Percentiles rank a stretch among this genome's conserved stretches.
These are phyloP conservation scores for Trichothecium roseum DNA, from an alignment of 2,329 filamentous ascomycete species.

Conservation along the genomic window DNA sequence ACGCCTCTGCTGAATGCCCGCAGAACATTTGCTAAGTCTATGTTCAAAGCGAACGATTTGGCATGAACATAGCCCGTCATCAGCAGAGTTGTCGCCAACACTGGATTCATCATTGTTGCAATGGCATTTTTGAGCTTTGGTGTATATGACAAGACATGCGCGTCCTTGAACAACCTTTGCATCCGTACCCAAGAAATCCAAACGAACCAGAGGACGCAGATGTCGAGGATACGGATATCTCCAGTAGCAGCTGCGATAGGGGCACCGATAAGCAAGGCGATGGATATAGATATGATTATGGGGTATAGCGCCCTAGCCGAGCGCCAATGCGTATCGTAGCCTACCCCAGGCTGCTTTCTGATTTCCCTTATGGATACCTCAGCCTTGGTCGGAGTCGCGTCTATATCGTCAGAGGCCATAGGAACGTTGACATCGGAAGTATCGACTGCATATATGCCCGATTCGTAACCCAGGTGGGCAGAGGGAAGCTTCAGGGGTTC, in stretches of 20 bases:
- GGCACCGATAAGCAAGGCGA: slow-evolving; percentile 25
- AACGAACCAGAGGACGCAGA: slow-evolving; percentile 33
- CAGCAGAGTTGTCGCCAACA: slow-evolving; percentile 33
- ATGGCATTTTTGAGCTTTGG: slow-evolving; percentile 17
- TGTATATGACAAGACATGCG: background rate
- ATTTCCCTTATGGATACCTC: too few relatives aligned
- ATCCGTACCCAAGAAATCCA: slow-evolving; percentile 33
- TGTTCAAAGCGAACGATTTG: slow-evolving; percentile 21
- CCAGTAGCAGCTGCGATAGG: slow-evolving; percentile 23
- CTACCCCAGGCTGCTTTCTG: too few relatives aligned
- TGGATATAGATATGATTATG: slow-evolving; percentile 18
- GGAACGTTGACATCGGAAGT: too few relatives aligned
- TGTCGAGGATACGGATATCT: slow-evolving; percentile 32
- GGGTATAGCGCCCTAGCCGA: slow-evolving; percentile 11
- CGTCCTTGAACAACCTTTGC: slow-evolving; percentile 24
- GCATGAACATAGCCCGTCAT: slow-evolving; percentile 31
- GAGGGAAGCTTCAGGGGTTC: too few relatives aligned
- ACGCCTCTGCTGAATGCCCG: slow-evolving; percentile 21
- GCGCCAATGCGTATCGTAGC: background rate
- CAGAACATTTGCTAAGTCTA: slow-evolving; percentile 18
- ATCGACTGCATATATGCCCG: too few relatives aligned
- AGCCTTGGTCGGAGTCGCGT: too few relatives aligned
- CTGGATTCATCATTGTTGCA: slow-evolving; percentile 34
- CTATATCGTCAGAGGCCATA: too few relatives aligned
- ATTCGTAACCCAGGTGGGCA: too few relatives aligned